Evolutionary conservation across 345 rosid species (phyloP).

Genomic region (Pugionium dolabratum): DNA sequence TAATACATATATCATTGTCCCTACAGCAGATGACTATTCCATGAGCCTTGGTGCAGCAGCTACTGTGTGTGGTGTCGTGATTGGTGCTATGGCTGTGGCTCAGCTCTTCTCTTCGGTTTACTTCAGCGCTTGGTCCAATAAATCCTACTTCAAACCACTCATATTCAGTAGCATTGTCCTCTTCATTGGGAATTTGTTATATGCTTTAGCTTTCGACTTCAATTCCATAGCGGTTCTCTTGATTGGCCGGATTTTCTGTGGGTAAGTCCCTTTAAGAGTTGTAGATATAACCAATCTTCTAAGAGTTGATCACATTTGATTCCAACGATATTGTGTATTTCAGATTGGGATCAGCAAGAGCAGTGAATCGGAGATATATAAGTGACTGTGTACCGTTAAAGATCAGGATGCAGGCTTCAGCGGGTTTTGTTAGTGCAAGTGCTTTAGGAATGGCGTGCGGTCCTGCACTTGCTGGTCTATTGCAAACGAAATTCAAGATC

Average conservation of each 20-base stretch:
- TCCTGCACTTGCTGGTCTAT: constrained; percentile 94
- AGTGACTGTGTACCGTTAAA: constrained; percentile 94
- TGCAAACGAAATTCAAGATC: constrained; percentile 75
- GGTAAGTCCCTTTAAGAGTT: constrained; percentile 51
- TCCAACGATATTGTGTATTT: constrained; percentile 22
- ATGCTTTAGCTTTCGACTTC: constrained; percentile 84
- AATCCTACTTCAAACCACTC: constrained; percentile 88
- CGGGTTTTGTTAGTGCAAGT: constrained; percentile 99
- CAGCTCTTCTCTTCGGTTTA: constrained; percentile 92
- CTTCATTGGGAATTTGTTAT: constrained; percentile 70
- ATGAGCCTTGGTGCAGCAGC: constrained; percentile 93
- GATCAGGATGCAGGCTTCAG: constrained; percentile 95
- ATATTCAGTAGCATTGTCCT: constrained; percentile 89
- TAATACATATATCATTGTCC: constrained; percentile 88
- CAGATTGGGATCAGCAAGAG: constrained; percentile 98
- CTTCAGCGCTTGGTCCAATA: constrained; percentile 55
- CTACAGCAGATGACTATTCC: constrained; percentile 94
- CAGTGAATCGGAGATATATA: constrained; percentile 94
- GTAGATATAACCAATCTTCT: constrained; percentile 4
- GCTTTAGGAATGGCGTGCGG: constrained; percentile 99
- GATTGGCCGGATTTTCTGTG: constrained; percentile 85
- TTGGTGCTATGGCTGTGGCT: constrained; percentile 98
- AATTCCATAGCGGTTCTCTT: constrained; percentile 71
- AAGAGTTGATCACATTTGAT: neutral
- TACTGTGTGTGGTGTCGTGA: constrained; percentile 92